Evolutionary conservation across 345 rosid species (phyloP), one percentile per base, ranked within the genome.

Genomic region (Hibiscus trionum): DNA sequence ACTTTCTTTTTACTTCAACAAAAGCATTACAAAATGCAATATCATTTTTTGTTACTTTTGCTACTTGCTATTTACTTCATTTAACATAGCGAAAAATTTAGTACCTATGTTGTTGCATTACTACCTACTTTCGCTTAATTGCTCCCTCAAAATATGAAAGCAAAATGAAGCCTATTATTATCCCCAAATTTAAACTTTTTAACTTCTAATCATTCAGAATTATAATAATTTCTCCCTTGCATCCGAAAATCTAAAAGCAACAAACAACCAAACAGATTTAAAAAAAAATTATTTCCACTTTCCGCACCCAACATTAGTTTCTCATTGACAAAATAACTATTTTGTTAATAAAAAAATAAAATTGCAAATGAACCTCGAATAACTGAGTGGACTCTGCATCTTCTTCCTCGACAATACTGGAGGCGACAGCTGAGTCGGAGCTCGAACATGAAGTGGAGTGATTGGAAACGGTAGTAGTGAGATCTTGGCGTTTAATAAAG

Each of bases 311-410:
- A 31, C 11, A 15, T 15, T 61, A 7, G 31, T 61, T 61, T 33
- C 66, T 16, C 24, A 47, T 9, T 35, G 19, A 58, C 10, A 57
- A 47, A 59, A 3, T 2, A 27, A 12, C 26, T 44, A 60, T 10
- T 46, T 11, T 14, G 46, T 72, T 17, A 44, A 6, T 15, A 47
- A 16, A 44, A 27, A 42, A 50, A 8, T 37, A 37, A 61, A 29
- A 61, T 60, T 21, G 7, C 3, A 67, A 14, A 57, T 0, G 4
- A 61, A 84, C 93, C 91, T 86, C 89, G 75, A 88, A 88, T 10
- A 90, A 69, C 76, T 66, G 84, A 74, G 80, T 77, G 11, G 95
- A 80, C 67, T 83, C 87, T 11, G 77, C 77, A 71, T 89, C 86
- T 81, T 86, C 88, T 26, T 84, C 87, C 14, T 81, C 88, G 11